Evolutionary conservation across 2,329 filamentous ascomycete species (phyloP), one percentile per base, ranked within the genome.

Genomic region (Sordariomycetes sp.): DNA sequence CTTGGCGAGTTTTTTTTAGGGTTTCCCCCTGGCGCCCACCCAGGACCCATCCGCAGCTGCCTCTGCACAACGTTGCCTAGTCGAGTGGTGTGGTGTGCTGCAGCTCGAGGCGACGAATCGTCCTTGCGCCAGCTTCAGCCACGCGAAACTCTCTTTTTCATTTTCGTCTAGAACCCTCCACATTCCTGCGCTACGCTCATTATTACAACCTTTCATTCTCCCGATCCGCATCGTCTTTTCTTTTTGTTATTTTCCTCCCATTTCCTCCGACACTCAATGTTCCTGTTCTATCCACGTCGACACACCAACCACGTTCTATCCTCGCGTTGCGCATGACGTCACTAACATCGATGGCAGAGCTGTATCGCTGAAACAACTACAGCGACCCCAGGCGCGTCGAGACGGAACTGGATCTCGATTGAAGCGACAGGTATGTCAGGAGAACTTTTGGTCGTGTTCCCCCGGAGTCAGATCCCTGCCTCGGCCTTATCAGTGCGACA

Each of bases 221-320:
- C 20, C 43, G n/a, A 10, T 48, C 43, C n/a, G n/a, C 43, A 48
- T 22, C 43, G 18, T 43, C 12, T 43, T 43, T 22, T 18, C 11
- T 10, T 22, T 48, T 48, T 48, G 51, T 46, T 40, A 50, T 48
- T 40, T 54, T 32, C 22, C 43, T 25, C 50, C 54, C 56, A n/a
- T n/a, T 59, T 54, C 51, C 25, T 54, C 51, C 20, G 28, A 58
- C 18, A 10, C 20, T 8, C 37, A 48, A 43, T 32, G n/a, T 53
- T 51, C 59, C 46, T 55, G 50, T 55, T 57, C 40, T 25, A 10
- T 35, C 35, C 48, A 54, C 48, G 20, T 57, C 37, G 40, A 28
- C 43, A 16, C 20, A 25, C 34, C 6, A 28, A 28, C 50, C 50
- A 52, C 10, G 18, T 37, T 16, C 52, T 16, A 12, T 16, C 50